Base-by-base conservation (phyloP, 2,329 filamentous ascomycete genomes). In the Myriosclerotinia curreyana region DNA sequence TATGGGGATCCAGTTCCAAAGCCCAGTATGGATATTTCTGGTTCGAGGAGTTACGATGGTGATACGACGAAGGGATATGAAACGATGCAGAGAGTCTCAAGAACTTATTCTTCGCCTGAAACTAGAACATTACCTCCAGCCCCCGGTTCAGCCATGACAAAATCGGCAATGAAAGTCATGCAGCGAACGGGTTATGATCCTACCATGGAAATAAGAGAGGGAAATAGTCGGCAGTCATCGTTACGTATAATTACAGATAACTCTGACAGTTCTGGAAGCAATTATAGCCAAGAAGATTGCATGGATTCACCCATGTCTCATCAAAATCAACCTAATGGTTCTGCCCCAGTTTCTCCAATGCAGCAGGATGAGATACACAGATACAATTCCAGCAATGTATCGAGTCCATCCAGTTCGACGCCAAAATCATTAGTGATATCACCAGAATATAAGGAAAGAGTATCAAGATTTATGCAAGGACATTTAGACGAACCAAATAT, bases 171-270 rank as follows among this genome's bases (percentile, higher is more conserved):
- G 12, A 71, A 71, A 46, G 68, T 70, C 11, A 61, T 66, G 49
- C 68, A 71, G 49, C 58, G 69, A 25, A 71, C 69, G 2, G 68
- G 68, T 4, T 67, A 63, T 46, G 68, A 70, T 53, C 65, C 67
- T 11, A 64, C 40, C 7, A 56, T 38, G 60, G 25, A 62, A 3
- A 55, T 46, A 36, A 62, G 17, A 46, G 40, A 56, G 42, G 50
- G 50, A 5, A 46, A 4, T 17, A 54, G 50, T 40, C 60, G 17
- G 12, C 50, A 44, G 17, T 62, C 51, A 28, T 46, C 60, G 7
- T 56, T 62, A n/a, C n/a, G 40, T 12, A 31, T 51, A 62, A 12
- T 44, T 28, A 56, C 40, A 20, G 60, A 56, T 22, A 7, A 28
- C 7, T 62, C 65, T 20, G 52, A 64, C n/a, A 67, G 63, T 51